phyloP scores from a whole-genome alignment of 2,329 filamentous ascomycete species.

The Colletotrichum graminicola region DNA sequence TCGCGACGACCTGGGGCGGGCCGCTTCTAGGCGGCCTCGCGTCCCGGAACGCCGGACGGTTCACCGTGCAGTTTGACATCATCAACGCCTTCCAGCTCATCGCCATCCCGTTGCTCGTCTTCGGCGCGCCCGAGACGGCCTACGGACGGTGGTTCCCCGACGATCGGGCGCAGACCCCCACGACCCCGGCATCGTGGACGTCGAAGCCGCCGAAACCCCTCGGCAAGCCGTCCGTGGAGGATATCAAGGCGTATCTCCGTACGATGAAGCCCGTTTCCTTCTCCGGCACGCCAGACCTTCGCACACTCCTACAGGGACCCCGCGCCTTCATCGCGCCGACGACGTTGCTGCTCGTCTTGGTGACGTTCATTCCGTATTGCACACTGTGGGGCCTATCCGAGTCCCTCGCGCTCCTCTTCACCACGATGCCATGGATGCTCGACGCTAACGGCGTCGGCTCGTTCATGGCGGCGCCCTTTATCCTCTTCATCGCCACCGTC shows the following conservation, averaged over 20 bases:
- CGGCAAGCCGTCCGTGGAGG: conserved; percentile 49
- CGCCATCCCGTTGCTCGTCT: conserved; percentile 60
- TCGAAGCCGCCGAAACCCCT: conserved; percentile 32
- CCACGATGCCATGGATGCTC: conserved; percentile 57
- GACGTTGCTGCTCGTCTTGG: conserved; percentile 59
- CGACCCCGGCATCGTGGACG: conserved; percentile 33
- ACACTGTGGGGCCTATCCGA: conserved; percentile 61
- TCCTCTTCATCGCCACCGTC: conserved; percentile 54
- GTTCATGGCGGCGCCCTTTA: conserved; percentile 59
- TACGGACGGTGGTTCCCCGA: conserved; percentile 58
- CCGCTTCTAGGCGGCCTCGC: conserved; percentile 66
- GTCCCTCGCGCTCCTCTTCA: conserved; percentile 62
- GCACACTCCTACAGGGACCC: conserved; percentile 58
- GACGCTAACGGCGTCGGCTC: conserved; percentile 56
- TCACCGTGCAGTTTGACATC: conserved; percentile 64
- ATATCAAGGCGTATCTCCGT: conserved; percentile 53
- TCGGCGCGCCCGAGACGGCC: conserved; percentile 65
- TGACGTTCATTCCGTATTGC: conserved; percentile 59
- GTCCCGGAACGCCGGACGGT: conserved; percentile 55
- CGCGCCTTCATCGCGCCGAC: conserved; percentile 64
- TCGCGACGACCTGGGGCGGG: conserved; percentile 64
- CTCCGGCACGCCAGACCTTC: conserved; percentile 47
- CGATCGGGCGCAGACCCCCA: conserved; percentile 37
- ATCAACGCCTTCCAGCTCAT: conserved; percentile 62
- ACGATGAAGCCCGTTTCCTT: conserved; percentile 57